A percentile compares a stretch with the other conserved stretches of the same genome.
These are phyloP conservation scores for Penicillium polonicum DNA, from an alignment of 2,329 filamentous ascomycete species.

Conservation along the genomic window DNA sequence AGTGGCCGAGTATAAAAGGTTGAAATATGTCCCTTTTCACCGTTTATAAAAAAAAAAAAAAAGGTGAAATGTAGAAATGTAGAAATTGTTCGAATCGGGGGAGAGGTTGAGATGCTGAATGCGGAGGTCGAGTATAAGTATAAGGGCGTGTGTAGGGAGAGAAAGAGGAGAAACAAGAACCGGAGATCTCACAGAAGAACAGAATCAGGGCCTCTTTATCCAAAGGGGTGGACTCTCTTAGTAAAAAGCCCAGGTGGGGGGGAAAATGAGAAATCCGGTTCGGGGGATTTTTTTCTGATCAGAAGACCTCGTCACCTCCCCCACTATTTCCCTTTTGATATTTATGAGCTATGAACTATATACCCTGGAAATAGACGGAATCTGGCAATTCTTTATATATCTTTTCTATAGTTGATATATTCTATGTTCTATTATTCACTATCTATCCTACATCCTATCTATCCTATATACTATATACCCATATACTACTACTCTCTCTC, in stretches of 20 bases:
- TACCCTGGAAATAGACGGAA: no score
- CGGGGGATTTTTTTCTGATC: slow-evolving; percentile 35
- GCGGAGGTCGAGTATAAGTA: neutral
- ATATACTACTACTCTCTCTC: neutral
- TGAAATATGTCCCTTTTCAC: neutral
- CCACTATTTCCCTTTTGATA: slow-evolving; percentile 14
- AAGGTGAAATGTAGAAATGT: neutral
- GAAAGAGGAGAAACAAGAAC: slow-evolving; percentile 10
- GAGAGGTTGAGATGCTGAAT: neutral
- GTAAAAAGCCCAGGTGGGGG: slow-evolving; percentile 8
- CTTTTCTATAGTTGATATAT: neutral
- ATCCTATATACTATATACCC: neutral
- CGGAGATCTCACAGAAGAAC: neutral
- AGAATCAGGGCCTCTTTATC: slow-evolving; percentile 26
- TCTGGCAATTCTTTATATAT: neutral
- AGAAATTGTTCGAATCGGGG: neutral
- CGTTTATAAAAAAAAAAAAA: neutral
- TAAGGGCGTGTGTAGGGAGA: neutral
- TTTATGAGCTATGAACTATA: no score
- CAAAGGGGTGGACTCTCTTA: slow-evolving; percentile 20
- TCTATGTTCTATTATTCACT: no score
- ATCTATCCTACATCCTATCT: neutral
- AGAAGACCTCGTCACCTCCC: slow-evolving; percentile 32
- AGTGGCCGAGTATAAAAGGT: slow-evolving; percentile 4
- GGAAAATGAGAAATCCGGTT: slow-evolving; percentile 24